Evolutionary conservation across 495 filamentous ascomycete genomes (phyloP).

Genomic region (Mytilinidion resinicola): DNA sequence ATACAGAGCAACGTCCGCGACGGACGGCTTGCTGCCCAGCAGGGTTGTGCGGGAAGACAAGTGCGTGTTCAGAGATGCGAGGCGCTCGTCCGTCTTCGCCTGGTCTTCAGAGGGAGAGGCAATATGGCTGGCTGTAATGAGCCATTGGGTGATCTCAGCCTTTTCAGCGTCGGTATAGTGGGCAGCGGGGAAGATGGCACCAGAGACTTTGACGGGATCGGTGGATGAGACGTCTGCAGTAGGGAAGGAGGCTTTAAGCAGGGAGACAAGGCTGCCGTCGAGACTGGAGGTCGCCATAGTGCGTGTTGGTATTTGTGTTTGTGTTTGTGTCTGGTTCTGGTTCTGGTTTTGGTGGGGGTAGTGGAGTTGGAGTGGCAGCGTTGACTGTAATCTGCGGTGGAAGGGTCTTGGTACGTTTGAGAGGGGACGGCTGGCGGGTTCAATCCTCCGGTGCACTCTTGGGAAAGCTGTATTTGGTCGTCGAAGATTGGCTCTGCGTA

Average conservation of each 20-base stretch:
- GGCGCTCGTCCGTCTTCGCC: conserved; percentile 47
- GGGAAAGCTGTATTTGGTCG: too few species aligned
- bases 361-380: conserved; percentile 17
- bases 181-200: conserved; percentile 57
- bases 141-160: conserved; percentile 82
- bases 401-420: background rate
- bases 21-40: conserved; percentile 81
- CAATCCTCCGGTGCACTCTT: too few species aligned
- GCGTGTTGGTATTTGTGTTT: conserved; percentile 9
- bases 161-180: conserved; percentile 71
- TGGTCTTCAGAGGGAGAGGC: conserved; percentile 52
- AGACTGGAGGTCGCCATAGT: conserved; percentile 48
- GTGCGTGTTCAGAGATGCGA: conserved; percentile 75
- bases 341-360: background rate
- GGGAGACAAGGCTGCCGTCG: conserved; percentile 47
- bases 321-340: too few species aligned
- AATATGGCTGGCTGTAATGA: conserved; percentile 65
- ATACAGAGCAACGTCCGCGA: conserved; percentile 85
- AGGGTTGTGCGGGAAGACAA: conserved; percentile 83
- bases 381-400: background rate
- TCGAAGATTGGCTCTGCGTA: too few species aligned
- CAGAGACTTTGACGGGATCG: conserved; percentile 47
- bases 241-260: conserved; percentile 51
- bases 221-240: conserved; percentile 41
- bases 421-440: too few species aligned